Evolutionary conservation across 441 rosid genomes (phyloP).

Genomic region (Adansonia rubrostipa): DNA sequence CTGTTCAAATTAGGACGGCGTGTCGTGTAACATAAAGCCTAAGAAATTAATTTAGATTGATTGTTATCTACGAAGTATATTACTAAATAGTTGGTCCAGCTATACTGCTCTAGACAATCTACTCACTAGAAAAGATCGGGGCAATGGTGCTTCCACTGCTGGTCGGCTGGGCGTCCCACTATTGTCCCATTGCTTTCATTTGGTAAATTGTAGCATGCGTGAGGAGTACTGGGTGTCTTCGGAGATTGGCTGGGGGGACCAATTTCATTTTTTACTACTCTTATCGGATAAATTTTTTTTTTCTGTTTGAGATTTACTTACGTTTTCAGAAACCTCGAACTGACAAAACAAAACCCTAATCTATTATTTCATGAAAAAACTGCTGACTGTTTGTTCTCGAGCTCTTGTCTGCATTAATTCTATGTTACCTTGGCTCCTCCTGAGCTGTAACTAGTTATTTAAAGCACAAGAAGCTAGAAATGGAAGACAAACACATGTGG

Average conservation of each 20-base stretch:
- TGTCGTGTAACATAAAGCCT: not conserved
- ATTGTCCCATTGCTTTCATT: constrained; percentile 19
- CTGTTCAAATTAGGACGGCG: not conserved
- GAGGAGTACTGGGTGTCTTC: not conserved
- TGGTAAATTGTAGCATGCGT: constrained; percentile 17
- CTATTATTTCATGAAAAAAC: not conserved
- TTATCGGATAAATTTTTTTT: not conserved
- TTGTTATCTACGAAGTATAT: not conserved
- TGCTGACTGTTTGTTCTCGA: not conserved
- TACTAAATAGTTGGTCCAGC: not conserved
- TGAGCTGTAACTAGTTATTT: not conserved
- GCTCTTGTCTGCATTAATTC: constrained; percentile 3
- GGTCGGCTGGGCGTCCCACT: not conserved
- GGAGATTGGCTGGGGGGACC: constrained; percentile 10
- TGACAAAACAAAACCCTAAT: not conserved
- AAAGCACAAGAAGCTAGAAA: not conserved
- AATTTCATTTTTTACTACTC: not conserved
- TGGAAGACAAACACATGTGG: no score
- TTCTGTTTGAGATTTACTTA: not conserved
- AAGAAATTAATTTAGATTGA: not conserved
- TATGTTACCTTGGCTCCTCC: not conserved
- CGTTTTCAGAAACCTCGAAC: not conserved
- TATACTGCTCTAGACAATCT: not conserved
- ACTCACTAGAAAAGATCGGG: not conserved
- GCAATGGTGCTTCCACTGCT: not conserved